phyloP scores from a whole-genome alignment of 305 asterid genomes.

The Fraxinus platypoda region DNA sequence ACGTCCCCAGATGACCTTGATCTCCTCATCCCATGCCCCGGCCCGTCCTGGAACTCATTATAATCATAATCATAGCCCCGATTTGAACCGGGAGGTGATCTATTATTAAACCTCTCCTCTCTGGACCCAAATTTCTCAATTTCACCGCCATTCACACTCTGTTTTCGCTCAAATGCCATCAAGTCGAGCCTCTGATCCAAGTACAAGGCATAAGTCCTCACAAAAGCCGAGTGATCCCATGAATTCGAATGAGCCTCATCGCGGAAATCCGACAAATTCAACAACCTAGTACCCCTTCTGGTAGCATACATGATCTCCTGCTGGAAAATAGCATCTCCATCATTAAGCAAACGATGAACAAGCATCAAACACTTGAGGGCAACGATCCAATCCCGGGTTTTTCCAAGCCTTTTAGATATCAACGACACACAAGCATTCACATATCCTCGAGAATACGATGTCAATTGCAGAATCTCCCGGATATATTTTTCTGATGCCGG shows the following conservation, averaged over 20 bases:
- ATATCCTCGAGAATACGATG: conserved; percentile 66
- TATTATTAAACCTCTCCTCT: conserved; percentile 43
- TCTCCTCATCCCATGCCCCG: conserved; percentile 58
- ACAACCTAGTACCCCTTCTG: conserved; percentile 66
- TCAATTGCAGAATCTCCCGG: conserved; percentile 61
- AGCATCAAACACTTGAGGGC: conserved; percentile 83
- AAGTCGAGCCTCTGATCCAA: conserved; percentile 83
- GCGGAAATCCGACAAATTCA: conserved; percentile 74
- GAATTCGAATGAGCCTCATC: conserved; percentile 86
- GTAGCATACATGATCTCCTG: conserved; percentile 79
- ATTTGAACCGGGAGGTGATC: conserved; percentile 64
- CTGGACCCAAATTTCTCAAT: conserved; percentile 44
- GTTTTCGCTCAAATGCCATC: conserved; percentile 60
- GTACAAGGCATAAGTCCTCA: conserved; percentile 66
- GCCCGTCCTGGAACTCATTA: conserved; percentile 49
- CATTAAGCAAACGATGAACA: conserved; percentile 64
- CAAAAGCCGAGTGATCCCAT: conserved; percentile 90
- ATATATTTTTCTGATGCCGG: conserved; percentile 79
- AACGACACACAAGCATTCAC: conserved; percentile 65
- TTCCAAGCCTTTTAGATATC: conserved; percentile 60
- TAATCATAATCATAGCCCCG: conserved; percentile 54
- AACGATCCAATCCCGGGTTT: conserved; percentile 88
- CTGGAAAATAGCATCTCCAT: conserved; percentile 61
- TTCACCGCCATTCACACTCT: conserved; percentile 37
- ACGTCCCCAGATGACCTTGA: conserved; percentile 77